Evolutionary conservation across 2,329 filamentous ascomycete species (phyloP).

Genomic region (Ascosphaera pollenicola): DNA sequence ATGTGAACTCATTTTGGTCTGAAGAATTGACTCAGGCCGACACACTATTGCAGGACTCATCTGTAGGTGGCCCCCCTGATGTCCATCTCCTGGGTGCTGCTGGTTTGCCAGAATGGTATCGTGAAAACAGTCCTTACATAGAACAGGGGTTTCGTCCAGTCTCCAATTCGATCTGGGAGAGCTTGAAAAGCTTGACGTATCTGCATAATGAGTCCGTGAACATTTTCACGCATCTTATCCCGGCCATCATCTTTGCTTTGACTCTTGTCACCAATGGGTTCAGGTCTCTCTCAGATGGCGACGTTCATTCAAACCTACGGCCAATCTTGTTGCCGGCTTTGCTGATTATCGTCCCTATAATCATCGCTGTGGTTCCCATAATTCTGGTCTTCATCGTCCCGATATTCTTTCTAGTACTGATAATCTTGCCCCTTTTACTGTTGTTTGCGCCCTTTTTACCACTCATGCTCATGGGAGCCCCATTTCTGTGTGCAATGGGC

Average conservation of each 20-base stretch:
- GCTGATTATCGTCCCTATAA: neutral
- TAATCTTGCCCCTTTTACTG: neutral
- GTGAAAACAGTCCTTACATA: neutral
- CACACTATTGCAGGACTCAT: neutral
- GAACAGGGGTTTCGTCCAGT: neutral
- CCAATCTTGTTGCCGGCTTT: neutral
- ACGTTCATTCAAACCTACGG: neutral
- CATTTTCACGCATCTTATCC: slow-evolving; percentile 25
- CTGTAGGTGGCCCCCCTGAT: neutral
- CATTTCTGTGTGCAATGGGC: neutral
- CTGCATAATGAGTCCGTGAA: slow-evolving; percentile 24
- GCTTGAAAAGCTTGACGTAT: slow-evolving; percentile 16
- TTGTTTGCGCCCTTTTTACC: neutral
- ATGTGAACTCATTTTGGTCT: neutral
- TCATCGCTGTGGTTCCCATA: neutral
- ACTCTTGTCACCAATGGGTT: neutral
- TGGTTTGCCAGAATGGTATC: neutral
- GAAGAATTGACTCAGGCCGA: neutral
- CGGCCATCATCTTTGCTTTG: slow-evolving; percentile 14
- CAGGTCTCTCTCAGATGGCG: neutral
- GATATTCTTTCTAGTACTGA: neutral
- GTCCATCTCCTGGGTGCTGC: neutral
- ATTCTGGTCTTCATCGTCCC: neutral
- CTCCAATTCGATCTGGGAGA: neutral
- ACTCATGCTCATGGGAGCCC: neutral